phyloP scores from a whole-genome alignment of 352 stramenopile genomes.

The Pythium utonaiense region DNA sequence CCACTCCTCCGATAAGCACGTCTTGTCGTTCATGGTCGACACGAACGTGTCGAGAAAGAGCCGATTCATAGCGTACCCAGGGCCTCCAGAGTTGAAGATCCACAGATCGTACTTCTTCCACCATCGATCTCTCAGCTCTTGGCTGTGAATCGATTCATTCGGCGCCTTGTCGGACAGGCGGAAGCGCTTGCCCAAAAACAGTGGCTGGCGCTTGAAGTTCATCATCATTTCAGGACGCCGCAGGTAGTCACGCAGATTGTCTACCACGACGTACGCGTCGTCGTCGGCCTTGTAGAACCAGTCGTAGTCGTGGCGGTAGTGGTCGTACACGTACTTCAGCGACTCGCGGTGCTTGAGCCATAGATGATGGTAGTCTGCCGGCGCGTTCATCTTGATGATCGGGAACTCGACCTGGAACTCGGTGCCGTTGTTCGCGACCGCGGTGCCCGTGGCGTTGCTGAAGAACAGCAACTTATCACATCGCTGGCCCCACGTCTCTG shows the following conservation, averaged over 20 bases:
- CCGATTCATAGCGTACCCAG: no score
- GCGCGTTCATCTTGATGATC: slow-evolving; percentile 57
- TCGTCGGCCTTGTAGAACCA: slow-evolving; percentile 81
- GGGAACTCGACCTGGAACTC: slow-evolving; percentile 30
- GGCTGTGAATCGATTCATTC: no score
- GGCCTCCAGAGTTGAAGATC: no score
- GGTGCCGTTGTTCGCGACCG: slow-evolving; percentile 31
- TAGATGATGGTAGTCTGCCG: slow-evolving; percentile 62
- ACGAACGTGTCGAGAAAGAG: no score
- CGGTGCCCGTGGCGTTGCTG: slow-evolving; percentile 62
- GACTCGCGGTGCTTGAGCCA: slow-evolving; percentile 72
- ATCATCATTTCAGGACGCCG: slow-evolving; percentile 53
- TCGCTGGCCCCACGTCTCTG: slow-evolving; percentile 77
- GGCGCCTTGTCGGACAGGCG: slow-evolving; percentile 61
- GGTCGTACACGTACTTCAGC: slow-evolving; percentile 54
- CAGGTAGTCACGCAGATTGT: slow-evolving; percentile 63
- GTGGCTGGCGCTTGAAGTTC: slow-evolving; percentile 38
- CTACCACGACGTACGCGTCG: slow-evolving; percentile 69
- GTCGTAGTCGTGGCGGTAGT: slow-evolving; percentile 69
- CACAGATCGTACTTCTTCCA: no score
- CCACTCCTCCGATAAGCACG: no score
- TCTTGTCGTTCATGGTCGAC: no score
- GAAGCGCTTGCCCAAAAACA: slow-evolving; percentile 73
- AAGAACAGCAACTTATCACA: slow-evolving; percentile 83
- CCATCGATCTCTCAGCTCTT: no score